phyloP scores from a whole-genome alignment of 164 flowering plant species.

The Annona squamosa region DNA sequence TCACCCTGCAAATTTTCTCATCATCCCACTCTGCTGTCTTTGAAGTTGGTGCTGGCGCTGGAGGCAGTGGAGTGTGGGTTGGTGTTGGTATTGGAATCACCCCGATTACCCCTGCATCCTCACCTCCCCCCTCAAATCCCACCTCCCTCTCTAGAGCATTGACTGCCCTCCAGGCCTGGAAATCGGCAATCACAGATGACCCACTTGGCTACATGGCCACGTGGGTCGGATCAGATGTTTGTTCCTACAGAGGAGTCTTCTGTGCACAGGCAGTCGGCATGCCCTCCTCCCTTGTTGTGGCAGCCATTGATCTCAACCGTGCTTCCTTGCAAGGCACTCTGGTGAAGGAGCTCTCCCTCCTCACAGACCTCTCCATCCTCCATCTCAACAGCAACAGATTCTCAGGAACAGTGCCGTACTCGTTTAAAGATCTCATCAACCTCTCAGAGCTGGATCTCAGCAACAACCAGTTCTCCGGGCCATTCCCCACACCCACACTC shows the following conservation, averaged over 20 bases:
- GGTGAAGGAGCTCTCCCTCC: constrained; percentile 60
- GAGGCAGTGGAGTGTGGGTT: constrained; percentile 30
- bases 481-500: constrained; percentile 49
- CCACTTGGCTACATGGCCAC: constrained; percentile 44
- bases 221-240: constrained; percentile 83
- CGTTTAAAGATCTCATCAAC: constrained; percentile 36
- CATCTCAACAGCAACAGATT: constrained; percentile 91
- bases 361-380: constrained; percentile 52
- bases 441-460: constrained; percentile 83
- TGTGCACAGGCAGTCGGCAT: constrained; percentile 35
- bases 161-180: constrained; percentile 90
- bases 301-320: constrained; percentile 81
- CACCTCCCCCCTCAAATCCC: constrained; percentile 28
- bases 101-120: constrained; percentile 7
- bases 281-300: constrained; percentile 28
- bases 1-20: constrained; percentile 16
- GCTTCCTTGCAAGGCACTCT: constrained; percentile 64
- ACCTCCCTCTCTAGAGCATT: constrained; percentile 32
- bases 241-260: constrained; percentile 77
- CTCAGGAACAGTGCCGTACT: constrained; percentile 53
- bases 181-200: constrained; percentile 72
- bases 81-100: constrained; percentile 22
- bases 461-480: constrained; percentile 73
- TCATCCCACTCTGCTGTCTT: constrained; percentile 22
- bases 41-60: constrained; percentile 12